Evolutionary conservation across 2,329 filamentous ascomycete genomes (phyloP), one percentile per base, ranked within the genome.

Genomic region (Fusarium pilosicola): DNA sequence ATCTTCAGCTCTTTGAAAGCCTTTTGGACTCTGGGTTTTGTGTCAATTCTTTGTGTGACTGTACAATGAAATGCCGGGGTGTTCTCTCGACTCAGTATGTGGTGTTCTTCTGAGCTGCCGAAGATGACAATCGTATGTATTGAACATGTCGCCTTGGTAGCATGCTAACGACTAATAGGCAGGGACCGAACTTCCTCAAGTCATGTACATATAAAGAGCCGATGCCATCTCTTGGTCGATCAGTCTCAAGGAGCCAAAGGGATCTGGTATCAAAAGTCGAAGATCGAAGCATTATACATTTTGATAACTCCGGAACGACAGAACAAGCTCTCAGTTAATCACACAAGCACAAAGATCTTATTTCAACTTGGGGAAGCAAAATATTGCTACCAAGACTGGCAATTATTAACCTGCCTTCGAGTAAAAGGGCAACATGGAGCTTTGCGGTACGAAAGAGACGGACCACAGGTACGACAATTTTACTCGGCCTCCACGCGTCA

Each of bases 401-500:
- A 36, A 36, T 34, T 28, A 38, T 34, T 28, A 42, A 20, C 54
- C 15, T 10, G 38, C 30, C 22, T 59, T 38, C 32, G 59, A 69
- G n/a, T n/a, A 65, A 32, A 44, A 32, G 42, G 58, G 32, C 39
- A 57, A 57, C 41, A 56, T 36, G 18, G 15, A 41, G 51, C 24
- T 14, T n/a, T 20, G 34, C 24, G 20, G 15, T 24, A 11, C 20
- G 17, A 46, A 55, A 22, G 26, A 55, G 52, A 24, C 41, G 39
- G 34, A 44, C 30, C 17, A 30, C 15, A 42, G 38, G 26, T 59
- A 46, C 48, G 59, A 74, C 38, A 41, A 54, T 10, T 55, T 68
- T 34, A 75, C 67, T 20, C 65, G 69, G 9, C 73, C 71, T 34
- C 71, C 68, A 15, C 66, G 65, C 15, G 44, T 72, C 15, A 73